phyloP scores from a whole-genome alignment of 805 yeast species.

The Metschnikowia bowlesiae region DNA sequence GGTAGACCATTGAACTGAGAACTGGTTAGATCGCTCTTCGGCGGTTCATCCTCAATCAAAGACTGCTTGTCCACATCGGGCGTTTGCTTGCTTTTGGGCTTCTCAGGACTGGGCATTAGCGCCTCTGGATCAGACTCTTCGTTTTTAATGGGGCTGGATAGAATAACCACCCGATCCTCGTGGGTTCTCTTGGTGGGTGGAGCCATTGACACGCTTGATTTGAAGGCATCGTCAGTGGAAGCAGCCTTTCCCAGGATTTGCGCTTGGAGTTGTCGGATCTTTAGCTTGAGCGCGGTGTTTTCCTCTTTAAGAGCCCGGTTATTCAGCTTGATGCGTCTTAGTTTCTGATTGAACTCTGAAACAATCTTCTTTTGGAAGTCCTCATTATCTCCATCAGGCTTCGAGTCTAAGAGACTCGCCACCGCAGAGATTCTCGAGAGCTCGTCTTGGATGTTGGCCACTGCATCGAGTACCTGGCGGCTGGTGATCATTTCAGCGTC shows the following conservation, averaged over 20 bases:
- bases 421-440: constrained; percentile 10
- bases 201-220: constrained; percentile 5
- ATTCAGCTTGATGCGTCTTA: constrained; percentile 10
- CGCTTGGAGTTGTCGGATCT: constrained; percentile 4
- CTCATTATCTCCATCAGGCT: constrained; percentile 1
- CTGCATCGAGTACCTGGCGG: constrained; percentile 13
- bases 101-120: not conserved
- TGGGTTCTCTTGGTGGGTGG: not conserved
- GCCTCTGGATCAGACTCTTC: not conserved
- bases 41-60: not conserved
- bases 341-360: constrained; percentile 15
- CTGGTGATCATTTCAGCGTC: constrained; percentile 11
- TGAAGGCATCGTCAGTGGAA: constrained; percentile 4
- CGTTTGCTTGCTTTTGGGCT: not conserved
- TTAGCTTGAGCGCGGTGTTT: constrained; percentile 8
- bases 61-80: not conserved
- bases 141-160: constrained; percentile 15
- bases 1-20: constrained; percentile 19
- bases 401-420: constrained; percentile 5
- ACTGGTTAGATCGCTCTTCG: constrained; percentile 12
- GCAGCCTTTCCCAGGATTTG: not conserved
- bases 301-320: constrained; percentile 8
- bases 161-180: constrained; percentile 5
- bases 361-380: constrained; percentile 10
- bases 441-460: constrained; percentile 16